These are phyloP conservation scores for Polygonum aviculare DNA, from an alignment of 148 eudicot genomes.

Conservation along the genomic window DNA sequence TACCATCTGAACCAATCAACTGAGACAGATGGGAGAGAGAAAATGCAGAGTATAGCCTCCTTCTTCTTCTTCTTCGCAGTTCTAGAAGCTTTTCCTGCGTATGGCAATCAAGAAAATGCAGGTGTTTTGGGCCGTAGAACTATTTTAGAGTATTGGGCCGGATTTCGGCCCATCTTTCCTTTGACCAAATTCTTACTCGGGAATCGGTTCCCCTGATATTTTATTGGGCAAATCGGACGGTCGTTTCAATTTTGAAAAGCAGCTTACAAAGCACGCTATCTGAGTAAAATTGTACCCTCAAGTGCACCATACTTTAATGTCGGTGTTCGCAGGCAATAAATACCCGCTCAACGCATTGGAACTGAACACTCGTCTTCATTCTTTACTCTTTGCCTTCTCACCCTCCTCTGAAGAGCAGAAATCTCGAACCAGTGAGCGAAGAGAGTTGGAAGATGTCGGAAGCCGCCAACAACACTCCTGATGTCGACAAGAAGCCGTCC, in stretches of 20 bases:
- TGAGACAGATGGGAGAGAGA: slow-evolving; percentile 4
- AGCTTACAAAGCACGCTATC: background rate
- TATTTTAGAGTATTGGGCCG: background rate
- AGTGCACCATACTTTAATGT: background rate
- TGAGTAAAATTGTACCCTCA: background rate
- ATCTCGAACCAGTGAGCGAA: background rate
- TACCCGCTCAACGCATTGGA: background rate
- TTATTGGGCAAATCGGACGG: background rate
- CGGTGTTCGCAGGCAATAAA: background rate
- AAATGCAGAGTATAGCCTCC: no score
- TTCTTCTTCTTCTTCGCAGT: no score
- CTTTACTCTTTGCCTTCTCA: background rate
- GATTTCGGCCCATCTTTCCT: background rate
- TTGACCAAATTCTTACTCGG: background rate
- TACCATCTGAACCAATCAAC: slow-evolving; percentile 29
- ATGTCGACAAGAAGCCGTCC: slow-evolving; percentile 13
- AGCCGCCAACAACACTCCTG: background rate
- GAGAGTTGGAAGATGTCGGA: slow-evolving; percentile 6
- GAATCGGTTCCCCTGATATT: background rate
- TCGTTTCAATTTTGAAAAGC: background rate
- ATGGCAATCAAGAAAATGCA: no score
- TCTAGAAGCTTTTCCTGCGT: no score
- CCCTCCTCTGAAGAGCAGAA: background rate
- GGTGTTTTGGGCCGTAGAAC: background rate
- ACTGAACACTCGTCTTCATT: background rate